Evolutionary conservation across 2,329 filamentous ascomycete genomes (phyloP), one percentile per base, ranked within the genome.

Genomic region (Colletotrichum cuscutae): DNA sequence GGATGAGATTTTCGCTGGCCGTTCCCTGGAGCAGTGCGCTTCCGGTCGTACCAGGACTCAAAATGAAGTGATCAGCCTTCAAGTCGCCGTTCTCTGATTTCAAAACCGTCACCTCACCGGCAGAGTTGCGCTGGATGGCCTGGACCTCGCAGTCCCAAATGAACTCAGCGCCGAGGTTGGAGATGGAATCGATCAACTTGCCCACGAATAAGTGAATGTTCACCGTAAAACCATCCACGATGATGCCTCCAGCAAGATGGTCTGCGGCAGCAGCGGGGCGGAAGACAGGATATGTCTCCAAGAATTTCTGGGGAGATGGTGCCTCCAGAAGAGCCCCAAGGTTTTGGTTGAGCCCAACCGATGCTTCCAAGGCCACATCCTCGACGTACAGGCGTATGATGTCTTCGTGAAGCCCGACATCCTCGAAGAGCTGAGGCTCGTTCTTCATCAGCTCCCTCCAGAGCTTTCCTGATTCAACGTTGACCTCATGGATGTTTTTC

Each of bases 201-300:
- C 30, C 32, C 22, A 63, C 35, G 26, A 72, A 72, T 22, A 56
- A 53, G 57, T 72, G 70, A 24, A 68, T 68, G 24, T 72, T 72
- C 19, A 72, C 65, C 4, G 70, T 72, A 15, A 72, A 72, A 15
- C 70, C 70, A 2, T 68, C 58, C 42, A 72, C 70, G 11, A 61
- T 59, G 35, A 72, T 72, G 11, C 70, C 70, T 32, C 70, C 70
- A 19, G 70, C 70, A 19, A 72, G 58, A 54, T 54, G 52, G 5
- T 54, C 52, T 26, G 22, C 11, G 2, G 26, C 52, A 7, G 52
- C 52, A 24, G 26, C 52, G 5, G 52, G 22, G 13, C 52, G 52
- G 11, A 54, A 54, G 11, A 13, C 52, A 15, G 52, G 52, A 28
- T 24, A 54, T 15, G 22, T 28, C 26, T 54, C 52, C 52, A 54